Evolutionary conservation across 164 flowering plant genomes (phyloP), one percentile per base, ranked within the genome.

Genomic region (Annona squamosa): DNA sequence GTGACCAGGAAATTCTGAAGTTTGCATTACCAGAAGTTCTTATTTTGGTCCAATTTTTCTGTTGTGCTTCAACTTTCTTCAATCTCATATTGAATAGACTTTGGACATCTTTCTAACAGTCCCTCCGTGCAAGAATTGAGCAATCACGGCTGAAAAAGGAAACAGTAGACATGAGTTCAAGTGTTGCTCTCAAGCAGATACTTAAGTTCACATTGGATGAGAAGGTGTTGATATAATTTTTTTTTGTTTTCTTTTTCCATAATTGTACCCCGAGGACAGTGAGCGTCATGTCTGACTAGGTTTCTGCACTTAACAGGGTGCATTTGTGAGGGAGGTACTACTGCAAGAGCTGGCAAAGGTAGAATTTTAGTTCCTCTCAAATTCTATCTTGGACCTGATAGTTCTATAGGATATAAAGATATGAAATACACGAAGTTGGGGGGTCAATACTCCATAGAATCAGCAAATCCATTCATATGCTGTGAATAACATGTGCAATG

Each of bases 301-400:
- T 26, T 17, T 64, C 59, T 42, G 19, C 70, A 77, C 18, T 68
- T 80, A 69, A 74, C 94, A 95, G 98, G 99, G 96, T 67, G 82
- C 88, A 44, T 92, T 91, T 82, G 88, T 95, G 79, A 88, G 91
- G 83, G 94, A 95, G 77, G 85, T 91, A 77, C 87, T 95, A 75
- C 82, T 92, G 75, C 84, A 91, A 73, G 98, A 95, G 84, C 71
- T 90, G 71, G 86, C 93, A n/a, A 95, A 95, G 97, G 99, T 91
- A 79, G 19, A n/a, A 4, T 48, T 44, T 62, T 70, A 64, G 67
- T 41, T 18, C 68, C 48, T 52, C 46, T 7, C 12, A 37, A 5
- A 63, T 37, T 0, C 9, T 52, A 52, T 7, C 59, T 10, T 52
- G 6, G 9, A 9, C 13, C 59, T 16, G 13, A 3, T 52, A 16